Evolutionary conservation across 306 rosid genomes (phyloP), one percentile per base, ranked within the genome.

Genomic region (Sicyos baderoa): DNA sequence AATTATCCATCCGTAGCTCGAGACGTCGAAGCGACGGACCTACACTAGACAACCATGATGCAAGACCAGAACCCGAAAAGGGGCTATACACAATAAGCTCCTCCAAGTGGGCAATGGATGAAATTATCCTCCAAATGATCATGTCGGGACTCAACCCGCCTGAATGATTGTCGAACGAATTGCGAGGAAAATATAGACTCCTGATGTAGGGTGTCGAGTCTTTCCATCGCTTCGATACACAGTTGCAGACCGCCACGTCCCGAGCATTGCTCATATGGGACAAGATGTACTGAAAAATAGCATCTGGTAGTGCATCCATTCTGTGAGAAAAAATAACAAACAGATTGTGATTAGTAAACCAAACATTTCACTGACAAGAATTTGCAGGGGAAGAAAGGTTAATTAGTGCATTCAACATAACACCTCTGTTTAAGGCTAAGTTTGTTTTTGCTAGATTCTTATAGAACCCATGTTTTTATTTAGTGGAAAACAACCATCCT

Each of bases 1-100:
- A 84, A 73, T 84, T 94, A 75, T 94, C 99, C 95, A 90, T 82
- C 50, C 99, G 89, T 17, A 90, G 90, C 82, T 94, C 97, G 0
- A 94, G 96, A 67, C 78, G 83, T 27, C 66, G 74, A 37, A 94
- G 96, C 6, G 96, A 75, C 2, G 57, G 74, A 19, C 91, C 95
- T 3, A 75, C 78, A 19, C 74, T 49, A 3, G 86, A 73, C 17
- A 94, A 80, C 99, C 99, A 94, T 1, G 95, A 90, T 21, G 82
- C 82, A 74, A 94, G 99, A 49, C 99, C 96, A 23, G 81, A 71
- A 76, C 86, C 55, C 0, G 99, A 70, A 74, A 94, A 94, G 13
- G 97, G 91, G 72, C 91, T 72, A 54, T 86, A 90, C 15, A 94
- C 95, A 62, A 90, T 83, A 67, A 94, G 95, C 81, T 76, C 88